Percentiles rank a stretch among this genome's conserved stretches.
phyloP scores from a whole-genome alignment of 2,329 filamentous ascomycete species.

The Trichoderma sp. region DNA sequence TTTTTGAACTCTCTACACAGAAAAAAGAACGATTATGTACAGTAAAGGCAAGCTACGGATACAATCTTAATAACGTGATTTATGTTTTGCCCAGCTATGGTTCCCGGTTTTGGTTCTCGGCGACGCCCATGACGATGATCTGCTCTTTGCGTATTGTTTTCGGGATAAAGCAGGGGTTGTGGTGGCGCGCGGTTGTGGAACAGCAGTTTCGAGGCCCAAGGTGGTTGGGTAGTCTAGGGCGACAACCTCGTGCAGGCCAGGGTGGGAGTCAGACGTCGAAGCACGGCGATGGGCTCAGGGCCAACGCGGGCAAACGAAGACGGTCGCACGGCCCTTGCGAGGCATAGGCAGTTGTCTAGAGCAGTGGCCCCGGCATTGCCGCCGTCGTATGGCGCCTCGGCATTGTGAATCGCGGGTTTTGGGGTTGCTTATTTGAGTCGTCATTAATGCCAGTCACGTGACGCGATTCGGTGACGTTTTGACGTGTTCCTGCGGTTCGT shows the following conservation, averaged over 20 bases:
- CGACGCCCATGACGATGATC: conserved; percentile 26
- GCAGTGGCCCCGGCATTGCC: not conserved
- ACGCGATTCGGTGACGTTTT: conserved; percentile 39
- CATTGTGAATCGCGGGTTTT: conserved; percentile 14
- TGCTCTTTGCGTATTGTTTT: conserved; percentile 33
- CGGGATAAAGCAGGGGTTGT: conserved; percentile 34
- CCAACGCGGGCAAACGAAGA: conserved; percentile 2
- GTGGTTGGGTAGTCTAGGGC: conserved; percentile 23
- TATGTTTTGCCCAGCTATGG: conserved; percentile 6
- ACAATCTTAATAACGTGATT: conserved; percentile 24
- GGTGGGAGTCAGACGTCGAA: not conserved
- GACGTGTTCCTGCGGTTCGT: conserved; percentile 36
- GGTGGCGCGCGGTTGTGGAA: conserved; percentile 32
- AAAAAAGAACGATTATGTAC: conserved; percentile 32
- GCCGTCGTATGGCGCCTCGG: conserved; percentile 13
- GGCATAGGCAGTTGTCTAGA: not conserved
- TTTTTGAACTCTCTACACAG: conserved; percentile 24
- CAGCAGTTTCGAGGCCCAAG: conserved; percentile 32
- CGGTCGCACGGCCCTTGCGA: conserved; percentile 4
- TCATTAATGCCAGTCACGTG: conserved; percentile 35
- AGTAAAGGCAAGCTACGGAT: conserved; percentile 35
- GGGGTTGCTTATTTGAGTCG: conserved; percentile 17
- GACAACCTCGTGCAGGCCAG: conserved; percentile 2
- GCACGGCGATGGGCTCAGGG: not conserved
- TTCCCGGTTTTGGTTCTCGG: conserved; percentile 21